Evolutionary conservation across 768 basidiomycete genomes (phyloP), one percentile per base, ranked within the genome.

Genomic region (Crassisporium funariophilum): DNA sequence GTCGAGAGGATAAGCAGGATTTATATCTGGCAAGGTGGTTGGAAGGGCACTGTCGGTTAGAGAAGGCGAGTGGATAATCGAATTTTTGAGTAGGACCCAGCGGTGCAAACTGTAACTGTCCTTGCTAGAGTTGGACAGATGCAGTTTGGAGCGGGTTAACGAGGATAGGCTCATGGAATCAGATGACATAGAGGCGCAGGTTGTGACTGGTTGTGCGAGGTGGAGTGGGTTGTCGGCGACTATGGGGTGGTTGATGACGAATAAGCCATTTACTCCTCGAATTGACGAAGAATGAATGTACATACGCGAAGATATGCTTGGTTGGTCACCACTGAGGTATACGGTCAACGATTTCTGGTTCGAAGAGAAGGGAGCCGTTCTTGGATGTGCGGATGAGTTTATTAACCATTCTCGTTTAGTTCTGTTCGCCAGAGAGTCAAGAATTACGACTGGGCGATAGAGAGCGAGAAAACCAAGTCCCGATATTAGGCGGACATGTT

Each of bases 41-140:
- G 63, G 55, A 45, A 70, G 58, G 44, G 73, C 37, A 55, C 65
- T 65, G 58, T 68, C 51, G 53, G 61, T 52, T 29, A 61, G 57
- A 47, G 74, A 69, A 41, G 78, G 74, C 51, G 82, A 76, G 56
- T 74, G 75, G 55, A 81, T 67, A 52, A 90, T 77, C 22, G 86
- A 89, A 65, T 91, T 92, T 84, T 91, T 91, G 62, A 91, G 77
- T 47, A 92, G 76, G 42, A 92, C 89, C 87, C 86, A 90, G 63
- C 88, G 87, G 61, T 88, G 87, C 71, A 91, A 78, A 70, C 82
- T 88, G 74, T 78, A 76, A 54, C 68, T 80, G 71, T 87, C 85
- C 70, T 78, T 83, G 62, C 71, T 67, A 46, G 76, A 76, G 58
- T 78, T 63, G 60, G 81, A 84, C 54, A 77, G 65, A 54, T 83